phyloP scores from a whole-genome alignment of 257 asterid genomes.

The Euphrasia confusa region DNA sequence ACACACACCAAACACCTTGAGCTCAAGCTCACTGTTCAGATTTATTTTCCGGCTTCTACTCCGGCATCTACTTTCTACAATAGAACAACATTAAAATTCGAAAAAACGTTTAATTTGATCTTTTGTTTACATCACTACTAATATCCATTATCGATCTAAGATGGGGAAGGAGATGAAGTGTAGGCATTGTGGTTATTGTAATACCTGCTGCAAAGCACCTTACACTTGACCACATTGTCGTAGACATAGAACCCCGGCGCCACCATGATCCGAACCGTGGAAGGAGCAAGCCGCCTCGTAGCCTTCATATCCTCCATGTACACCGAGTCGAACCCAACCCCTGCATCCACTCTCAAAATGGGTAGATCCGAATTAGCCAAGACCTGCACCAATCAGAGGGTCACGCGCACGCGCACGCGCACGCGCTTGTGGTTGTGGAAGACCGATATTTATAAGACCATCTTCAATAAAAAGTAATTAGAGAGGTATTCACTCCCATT shows the following conservation, averaged over 20 bases:
- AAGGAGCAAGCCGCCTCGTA: slow-evolving; percentile 52
- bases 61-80: no score
- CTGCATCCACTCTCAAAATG: slow-evolving; percentile 74
- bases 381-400: slow-evolving; percentile 55
- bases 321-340: slow-evolving; percentile 60
- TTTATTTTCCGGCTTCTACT: no score
- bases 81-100: no score
- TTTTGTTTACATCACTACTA: no score
- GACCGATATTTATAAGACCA: no score
- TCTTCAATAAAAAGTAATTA: no score
- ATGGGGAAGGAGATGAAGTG: no score
- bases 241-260: slow-evolving; percentile 91
- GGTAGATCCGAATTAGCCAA: slow-evolving; percentile 89
- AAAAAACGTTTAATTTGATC: no score
- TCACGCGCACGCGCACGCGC: slow-evolving; percentile 22
- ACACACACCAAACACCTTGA: no score
- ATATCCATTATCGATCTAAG: no score
- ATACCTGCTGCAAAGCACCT: slow-evolving; percentile 84
- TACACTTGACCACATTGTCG: slow-evolving; percentile 92
- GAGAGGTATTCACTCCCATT: no score
- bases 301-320: slow-evolving; percentile 97
- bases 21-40: no score
- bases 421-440: not conserved
- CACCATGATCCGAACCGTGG: slow-evolving; percentile 78
- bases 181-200: slow-evolving; percentile 43